Percentiles rank a stretch among this genome's conserved stretches.
Conservation (phyloP, 805 yeast species). For the Kodamaea sagamina region DNA sequence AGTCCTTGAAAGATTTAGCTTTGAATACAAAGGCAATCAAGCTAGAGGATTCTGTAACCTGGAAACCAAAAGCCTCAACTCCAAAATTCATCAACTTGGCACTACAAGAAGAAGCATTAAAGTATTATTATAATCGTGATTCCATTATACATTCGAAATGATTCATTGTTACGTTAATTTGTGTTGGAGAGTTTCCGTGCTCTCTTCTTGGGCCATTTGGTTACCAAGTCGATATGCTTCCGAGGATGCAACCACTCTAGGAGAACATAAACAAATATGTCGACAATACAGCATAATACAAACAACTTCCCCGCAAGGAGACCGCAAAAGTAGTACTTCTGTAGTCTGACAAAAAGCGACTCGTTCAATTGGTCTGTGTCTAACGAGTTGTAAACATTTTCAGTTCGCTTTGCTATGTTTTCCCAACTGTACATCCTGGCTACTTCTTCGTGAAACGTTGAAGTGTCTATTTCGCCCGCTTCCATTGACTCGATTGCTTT, state of each 20-base stretch:
- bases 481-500: conserved; percentile 66
- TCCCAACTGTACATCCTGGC: conserved; percentile 87
- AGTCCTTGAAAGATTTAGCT: conserved; percentile 16
- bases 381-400: conserved; percentile 66
- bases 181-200: neutral
- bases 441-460: conserved; percentile 75
- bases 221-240: conserved; percentile 66
- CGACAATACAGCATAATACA: conserved; percentile 78
- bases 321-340: conserved; percentile 68
- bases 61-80: conserved; percentile 18
- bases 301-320: conserved; percentile 86
- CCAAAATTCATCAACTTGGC: conserved; percentile 23
- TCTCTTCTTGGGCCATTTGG: conserved; percentile 68
- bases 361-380: conserved; percentile 46
- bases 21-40: conserved; percentile 15
- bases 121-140: conserved; percentile 3
- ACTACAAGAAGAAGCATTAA: conserved; percentile 7
- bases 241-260: conserved; percentile 75
- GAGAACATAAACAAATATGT: conserved; percentile 60
- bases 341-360: conserved; percentile 59
- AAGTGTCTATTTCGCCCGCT: conserved; percentile 63
- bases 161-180: neutral
- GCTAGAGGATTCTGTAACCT: conserved; percentile 10
- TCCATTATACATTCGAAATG: neutral
- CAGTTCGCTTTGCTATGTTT: conserved; percentile 85